Base-by-base conservation (phyloP, 805 yeast genomes). In the Wickerhamomyces chambardii region DNA sequence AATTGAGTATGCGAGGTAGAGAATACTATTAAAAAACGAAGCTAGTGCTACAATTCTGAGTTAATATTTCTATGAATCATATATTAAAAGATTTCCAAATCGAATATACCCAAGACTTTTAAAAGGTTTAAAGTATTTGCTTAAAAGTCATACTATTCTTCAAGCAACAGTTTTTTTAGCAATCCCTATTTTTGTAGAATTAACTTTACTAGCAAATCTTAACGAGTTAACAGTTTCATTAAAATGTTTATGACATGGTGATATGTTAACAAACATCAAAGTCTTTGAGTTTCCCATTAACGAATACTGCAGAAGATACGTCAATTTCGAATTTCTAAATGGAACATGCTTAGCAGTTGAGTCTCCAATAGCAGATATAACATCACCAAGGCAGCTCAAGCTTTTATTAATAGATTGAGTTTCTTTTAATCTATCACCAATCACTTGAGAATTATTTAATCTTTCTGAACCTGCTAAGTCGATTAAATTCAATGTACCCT, bases 401-500 rank as follows among this genome's bases (percentile, higher is more conserved):
- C 96, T 86, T 54, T 77, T 83, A 58, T 90, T 90, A 38, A 90
- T 90, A 8, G 87, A 74, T 48, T 83, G 90, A 0, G 97, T 89
- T 56, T 90, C 98, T 43, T 73, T 73, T 19, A 90, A 61, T 33
- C 97, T 59, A 11, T 78, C 84, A 0, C 97, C 97, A 2, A 73
- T 70, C 0, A 76, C 94, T 48, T 78, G 83, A 0, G 95, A 83
- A 15, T 73, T 68, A 9, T 78, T 56, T 14, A 89, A 63, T 38
- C 97, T 66, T 60, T 90, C 98, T 1, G 95, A 85, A 2, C 98
- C 98, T 0, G 98, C 98, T 36, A 90, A 64, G 58, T 90, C 98
- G 33, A 92, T 77, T 36, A 90, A 61, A 50, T 90, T 89, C 38
- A 90, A 61, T 2, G 73, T 67, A 10, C 96, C 92, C 14, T 59